phyloP scores from a whole-genome alignment of 106 monocot species.

The Allium fistulosum region DNA sequence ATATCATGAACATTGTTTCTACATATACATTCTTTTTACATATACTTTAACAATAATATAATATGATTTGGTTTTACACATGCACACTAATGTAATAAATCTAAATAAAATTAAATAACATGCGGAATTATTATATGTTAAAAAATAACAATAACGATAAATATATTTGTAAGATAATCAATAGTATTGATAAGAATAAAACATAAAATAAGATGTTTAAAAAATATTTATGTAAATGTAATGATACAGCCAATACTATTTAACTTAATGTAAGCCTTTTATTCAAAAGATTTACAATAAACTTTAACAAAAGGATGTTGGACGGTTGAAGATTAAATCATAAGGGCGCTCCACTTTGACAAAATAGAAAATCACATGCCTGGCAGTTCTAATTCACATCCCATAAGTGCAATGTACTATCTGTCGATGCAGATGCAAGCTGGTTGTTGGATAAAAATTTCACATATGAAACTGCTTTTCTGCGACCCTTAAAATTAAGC shows the following conservation, averaged over 20 bases:
- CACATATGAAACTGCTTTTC: slow-evolving; percentile 94
- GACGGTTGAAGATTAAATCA: neutral
- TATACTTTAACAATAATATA: too few species aligned
- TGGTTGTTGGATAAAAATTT: slow-evolving; percentile 86
- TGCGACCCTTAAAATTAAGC: slow-evolving; percentile 74
- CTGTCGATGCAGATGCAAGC: slow-evolving; percentile 95
- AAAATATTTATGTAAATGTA: neutral
- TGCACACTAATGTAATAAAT: too few species aligned
- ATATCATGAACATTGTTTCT: too few species aligned
- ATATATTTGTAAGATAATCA: too few species aligned
- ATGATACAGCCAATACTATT: neutral
- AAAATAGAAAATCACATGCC: slow-evolving; percentile 15
- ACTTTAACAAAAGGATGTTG: neutral
- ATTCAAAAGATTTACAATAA: neutral
- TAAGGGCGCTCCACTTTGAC: too few species aligned
- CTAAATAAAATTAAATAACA: too few species aligned
- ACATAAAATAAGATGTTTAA: neutral
- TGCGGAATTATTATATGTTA: too few species aligned
- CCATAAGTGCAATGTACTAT: slow-evolving; percentile 90
- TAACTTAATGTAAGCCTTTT: neutral
- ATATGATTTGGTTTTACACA: too few species aligned
- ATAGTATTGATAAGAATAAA: too few species aligned
- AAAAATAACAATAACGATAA: too few species aligned
- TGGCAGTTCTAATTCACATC: slow-evolving; percentile 77
- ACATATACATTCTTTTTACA: too few species aligned